Evolutionary conservation across 108 stramenopile species (phyloP), one percentile per base, ranked within the genome.

Genomic region (Epithemia pelagica): DNA sequence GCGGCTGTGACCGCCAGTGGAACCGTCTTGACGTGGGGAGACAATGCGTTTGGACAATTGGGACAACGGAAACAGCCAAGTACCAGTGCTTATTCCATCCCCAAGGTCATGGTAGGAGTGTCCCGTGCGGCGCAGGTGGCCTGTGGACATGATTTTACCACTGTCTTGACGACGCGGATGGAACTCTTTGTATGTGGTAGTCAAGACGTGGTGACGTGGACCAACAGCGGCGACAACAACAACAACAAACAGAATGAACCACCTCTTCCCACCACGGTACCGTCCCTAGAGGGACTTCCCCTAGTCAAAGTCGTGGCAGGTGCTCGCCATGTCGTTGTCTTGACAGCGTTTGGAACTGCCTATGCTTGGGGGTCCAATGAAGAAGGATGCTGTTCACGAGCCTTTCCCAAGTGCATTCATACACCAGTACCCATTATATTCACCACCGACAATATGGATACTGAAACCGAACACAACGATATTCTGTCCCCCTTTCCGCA

Each of bases 151-250:
- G 32, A 62, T 30, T 87, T 75, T 61, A 87, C 88, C 15, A 54
- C 85, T 25, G 82, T 90, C 1, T 71, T 90, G 56, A 90, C 88
- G 1, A 78, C 83, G 21, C 79, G 84, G 61, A 85, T 83, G 83
- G 69, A 74, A 27, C 62, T 87, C 15, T 78, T 81, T 58, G 78
- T 67, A 1, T 85, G 83, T 63, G 83, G 85, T 26, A 31, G 37
- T 2, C 59, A 79, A 32, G 58, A 74, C 2, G 74, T 84, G 53
- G 72, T 75, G 25, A 77, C 82, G 25, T 69, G 82, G 58, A 59
- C 68, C 24, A 15, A 46, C 37, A 46, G 15, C 10, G 15, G 15
- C 37, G 37, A 5, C 37, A 10, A 46, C 37, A 46, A 46, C 5
- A 46, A 46, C 37, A 70, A 71, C 15, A 21, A 66, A 24, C 51